Evolutionary conservation across 129 eudicot genomes (phyloP).

Genomic region (Cynara cardunculus): DNA sequence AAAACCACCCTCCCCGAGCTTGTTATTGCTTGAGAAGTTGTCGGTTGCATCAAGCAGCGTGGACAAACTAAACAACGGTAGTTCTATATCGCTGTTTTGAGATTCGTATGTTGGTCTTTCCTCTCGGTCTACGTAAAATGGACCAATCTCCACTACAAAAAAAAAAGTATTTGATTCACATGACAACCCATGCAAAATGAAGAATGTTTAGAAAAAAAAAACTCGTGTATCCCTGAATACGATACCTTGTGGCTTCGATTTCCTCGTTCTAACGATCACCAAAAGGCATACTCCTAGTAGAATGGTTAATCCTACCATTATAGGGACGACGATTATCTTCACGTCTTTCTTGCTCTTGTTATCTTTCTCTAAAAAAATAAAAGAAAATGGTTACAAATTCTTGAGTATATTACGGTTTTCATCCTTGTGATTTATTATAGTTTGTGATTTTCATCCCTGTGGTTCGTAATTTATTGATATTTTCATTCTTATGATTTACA

Average conservation of each 20-base stretch:
- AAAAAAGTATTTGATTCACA: too few relatives aligned
- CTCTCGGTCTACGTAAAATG: too few relatives aligned
- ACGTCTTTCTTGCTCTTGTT: not conserved
- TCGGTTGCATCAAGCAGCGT: not conserved
- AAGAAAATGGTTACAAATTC: not conserved
- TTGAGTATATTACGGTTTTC: too few relatives aligned
- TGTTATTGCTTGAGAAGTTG: conserved; percentile 10
- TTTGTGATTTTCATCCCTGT: too few relatives aligned
- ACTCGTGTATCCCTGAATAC: too few relatives aligned
- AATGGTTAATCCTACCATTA: not conserved
- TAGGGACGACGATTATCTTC: conserved; percentile 10
- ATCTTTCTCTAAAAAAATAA: not conserved
- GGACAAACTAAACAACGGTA: not conserved
- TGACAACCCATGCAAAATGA: too few relatives aligned
- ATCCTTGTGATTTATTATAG: too few relatives aligned
- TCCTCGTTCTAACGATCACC: conserved; percentile 2
- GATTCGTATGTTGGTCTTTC: too few relatives aligned
- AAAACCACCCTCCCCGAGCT: conserved; percentile 21
- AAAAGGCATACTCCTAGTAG: conserved; percentile 18
- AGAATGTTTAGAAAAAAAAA: too few relatives aligned
- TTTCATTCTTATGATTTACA: too few relatives aligned
- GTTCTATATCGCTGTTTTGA: not conserved
- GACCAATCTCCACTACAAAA: too few relatives aligned
- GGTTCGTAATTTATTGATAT: too few relatives aligned
- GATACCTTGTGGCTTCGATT: not conserved